Base-by-base conservation (phyloP, 1,139 yeast genomes). In the Sugiyamaella pinicola region DNA sequence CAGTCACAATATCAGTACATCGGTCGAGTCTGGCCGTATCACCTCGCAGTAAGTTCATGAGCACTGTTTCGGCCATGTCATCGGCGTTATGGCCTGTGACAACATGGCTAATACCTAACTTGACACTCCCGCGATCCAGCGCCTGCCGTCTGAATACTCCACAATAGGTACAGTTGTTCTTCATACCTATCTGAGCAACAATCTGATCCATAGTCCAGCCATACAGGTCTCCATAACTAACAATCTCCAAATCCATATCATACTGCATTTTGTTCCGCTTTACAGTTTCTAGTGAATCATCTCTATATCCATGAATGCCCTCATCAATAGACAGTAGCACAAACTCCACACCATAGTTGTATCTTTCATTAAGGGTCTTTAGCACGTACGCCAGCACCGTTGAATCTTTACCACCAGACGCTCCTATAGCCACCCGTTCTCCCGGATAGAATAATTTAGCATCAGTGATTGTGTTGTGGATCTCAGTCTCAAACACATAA, bases 11-110 rank as follows among this genome's bases (percentile, higher is more conserved):
- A 38, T 87, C 80, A 12, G 96, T 88, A n/a, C 97, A 89, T 58
- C 85, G 83, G 64, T 89, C 98, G 53, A 95, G 74, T 58, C 99
- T 77, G 21, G 96, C 96, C 5, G 90, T 85, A 66, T 95, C 99
- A n/a, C 99, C 99, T 61, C 99, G 78, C 26, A 95, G 73, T 42
- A 93, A 71, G 69, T 95, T 95, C 98, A 95, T 91, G 55, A 95
- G 71, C 2, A 95, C 96, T 0, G 99, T 95, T 67, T 95, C 99
- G 0, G 99, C 99, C 87, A 95, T 87, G 70, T 95, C 99, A 68
- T 95, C 99, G 0, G 99, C 99, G 69, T 95, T 95, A 70, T 95
- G 99, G 2, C 99, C 99, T 0, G 99, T 95, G 1, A 95, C 96
- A 35, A 95, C 95, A 70, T 95, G 99, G 57, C 79, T 77, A 47